Base-by-base conservation (phyloP, 2,329 filamentous ascomycete genomes). In the Colletotrichum sp. region DNA sequence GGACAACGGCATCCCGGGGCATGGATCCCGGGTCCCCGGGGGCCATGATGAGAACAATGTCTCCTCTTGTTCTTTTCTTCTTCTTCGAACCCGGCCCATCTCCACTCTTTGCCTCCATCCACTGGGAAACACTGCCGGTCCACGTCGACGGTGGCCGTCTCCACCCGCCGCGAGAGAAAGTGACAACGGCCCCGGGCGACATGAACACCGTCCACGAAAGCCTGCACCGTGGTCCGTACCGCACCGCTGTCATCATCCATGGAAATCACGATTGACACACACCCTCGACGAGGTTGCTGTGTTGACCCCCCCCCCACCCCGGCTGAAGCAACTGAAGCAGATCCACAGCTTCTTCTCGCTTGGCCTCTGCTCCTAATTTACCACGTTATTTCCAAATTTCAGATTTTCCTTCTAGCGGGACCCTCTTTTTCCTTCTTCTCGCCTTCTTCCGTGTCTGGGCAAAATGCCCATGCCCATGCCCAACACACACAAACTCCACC, bases 381-480 rank as follows among this genome's bases (percentile, higher is more conserved):
- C 69, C 69, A 68, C 26, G 64, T 67, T 71, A 71, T 67, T 75
- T 75, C 64, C 30, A 62, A 67, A 72, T 62, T 64, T 64, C 30
- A 32, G 30, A 38, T 38, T 38, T 62, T 65, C 43, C 72, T 75
- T 75, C 68, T 75, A 75, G 72, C 69, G 68, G 60, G 48, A 60
- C 55, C 72, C 69, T 75, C 68, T 72, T 72, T 72, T 75, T 72
- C n/a, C 73, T 75, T 72, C 68, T 70, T 58, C 60, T 75, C 73
- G 58, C 73, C 73, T 75, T 75, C 73, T 72, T 67, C 71, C 60
- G 60, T 65, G 43, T 56, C 72, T 66, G 52, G 61, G 36, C 62
- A 38, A 65, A 71, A 71, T 64, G 32, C 68, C 61, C 52, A 56
- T 56, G 52, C 58, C 58, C 28, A 30, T 34, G 32, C 32, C 32